phyloP scores from a whole-genome alignment of 129 eudicot species.

The Chrysanthemum seticuspe region DNA sequence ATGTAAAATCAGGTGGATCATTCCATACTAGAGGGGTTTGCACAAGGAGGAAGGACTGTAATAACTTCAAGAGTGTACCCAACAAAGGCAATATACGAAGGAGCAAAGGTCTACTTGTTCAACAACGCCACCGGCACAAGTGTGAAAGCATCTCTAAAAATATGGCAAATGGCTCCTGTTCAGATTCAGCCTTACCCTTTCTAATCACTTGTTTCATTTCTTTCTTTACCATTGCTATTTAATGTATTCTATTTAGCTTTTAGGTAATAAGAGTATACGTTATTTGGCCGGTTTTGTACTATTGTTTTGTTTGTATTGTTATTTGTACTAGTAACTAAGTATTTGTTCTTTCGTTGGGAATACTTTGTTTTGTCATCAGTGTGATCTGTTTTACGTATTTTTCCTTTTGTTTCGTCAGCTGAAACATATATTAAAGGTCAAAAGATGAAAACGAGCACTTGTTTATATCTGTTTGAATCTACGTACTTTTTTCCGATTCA shows the following conservation, averaged over 20 bases:
- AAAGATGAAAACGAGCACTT: too few species aligned
- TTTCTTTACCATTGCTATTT: background rate
- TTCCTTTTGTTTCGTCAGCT: too few species aligned
- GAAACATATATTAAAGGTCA: too few species aligned
- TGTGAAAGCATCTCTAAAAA: slow-evolving; percentile 65
- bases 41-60: slow-evolving; percentile 78
- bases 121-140: slow-evolving; percentile 68
- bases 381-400: too few species aligned
- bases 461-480: too few species aligned
- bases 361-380: too few species aligned
- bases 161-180: slow-evolving; percentile 68
- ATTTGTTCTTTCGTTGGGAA: too few species aligned
- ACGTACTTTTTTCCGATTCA: too few species aligned
- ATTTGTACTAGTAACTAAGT: too few species aligned
- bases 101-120: slow-evolving; percentile 60
- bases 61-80: slow-evolving; percentile 80
- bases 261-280: background rate
- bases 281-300: background rate
- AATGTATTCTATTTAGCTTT: background rate
- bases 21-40: slow-evolving; percentile 81
- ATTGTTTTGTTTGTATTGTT: background rate
- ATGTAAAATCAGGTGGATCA: slow-evolving; percentile 66
- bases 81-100: slow-evolving; percentile 61
- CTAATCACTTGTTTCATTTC: background rate
- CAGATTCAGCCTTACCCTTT: slow-evolving; percentile 35